Conservation (phyloP, 208 protist species). For the Leishmania amazonensis region DNA sequence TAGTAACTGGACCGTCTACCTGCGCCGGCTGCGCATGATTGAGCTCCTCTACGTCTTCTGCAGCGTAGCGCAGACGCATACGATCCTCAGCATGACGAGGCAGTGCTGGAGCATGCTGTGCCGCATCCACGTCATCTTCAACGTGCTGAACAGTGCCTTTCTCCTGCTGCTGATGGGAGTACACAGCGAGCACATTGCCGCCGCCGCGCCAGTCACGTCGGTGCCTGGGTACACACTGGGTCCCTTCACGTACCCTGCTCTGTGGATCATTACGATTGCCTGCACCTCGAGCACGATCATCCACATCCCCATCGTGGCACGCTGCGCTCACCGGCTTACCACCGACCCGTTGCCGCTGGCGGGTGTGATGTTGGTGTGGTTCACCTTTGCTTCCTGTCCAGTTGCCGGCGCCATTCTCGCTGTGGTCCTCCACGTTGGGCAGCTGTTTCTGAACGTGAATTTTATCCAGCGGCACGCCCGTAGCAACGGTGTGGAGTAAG, state of each 20-base stretch:
- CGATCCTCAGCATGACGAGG: slow-evolving; percentile 47
- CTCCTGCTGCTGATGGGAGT: slow-evolving; percentile 50
- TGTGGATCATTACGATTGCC: slow-evolving; percentile 85
- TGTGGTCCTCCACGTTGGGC: slow-evolving; percentile 58
- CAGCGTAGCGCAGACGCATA: slow-evolving; percentile 57
- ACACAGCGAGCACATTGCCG: slow-evolving; percentile 49
- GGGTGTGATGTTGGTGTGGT: slow-evolving; percentile 68
- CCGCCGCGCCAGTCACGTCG: slow-evolving; percentile 22
- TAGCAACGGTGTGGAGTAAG: not conserved
- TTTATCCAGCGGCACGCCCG: slow-evolving; percentile 28
- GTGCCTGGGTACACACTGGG: slow-evolving; percentile 60
- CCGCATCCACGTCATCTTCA: slow-evolving; percentile 62
- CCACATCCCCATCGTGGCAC: slow-evolving; percentile 79
- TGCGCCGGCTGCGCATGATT: slow-evolving; percentile 40
- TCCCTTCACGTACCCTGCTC: slow-evolving; percentile 73
- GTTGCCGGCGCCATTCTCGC: slow-evolving; percentile 46
- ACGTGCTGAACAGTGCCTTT: slow-evolving; percentile 53
- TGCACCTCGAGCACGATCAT: slow-evolving; percentile 73
- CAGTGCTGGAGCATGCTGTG: slow-evolving; percentile 65
- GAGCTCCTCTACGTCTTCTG: slow-evolving; percentile 74
- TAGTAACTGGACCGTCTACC: slow-evolving; percentile 24
- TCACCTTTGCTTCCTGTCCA: slow-evolving; percentile 57
- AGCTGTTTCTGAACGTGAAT: slow-evolving; percentile 66
- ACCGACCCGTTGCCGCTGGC: slow-evolving; percentile 52
- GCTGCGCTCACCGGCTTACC: slow-evolving; percentile 49